Conservation (phyloP, 495 filamentous ascomycete genomes). For the Xylaria longipes region DNA sequence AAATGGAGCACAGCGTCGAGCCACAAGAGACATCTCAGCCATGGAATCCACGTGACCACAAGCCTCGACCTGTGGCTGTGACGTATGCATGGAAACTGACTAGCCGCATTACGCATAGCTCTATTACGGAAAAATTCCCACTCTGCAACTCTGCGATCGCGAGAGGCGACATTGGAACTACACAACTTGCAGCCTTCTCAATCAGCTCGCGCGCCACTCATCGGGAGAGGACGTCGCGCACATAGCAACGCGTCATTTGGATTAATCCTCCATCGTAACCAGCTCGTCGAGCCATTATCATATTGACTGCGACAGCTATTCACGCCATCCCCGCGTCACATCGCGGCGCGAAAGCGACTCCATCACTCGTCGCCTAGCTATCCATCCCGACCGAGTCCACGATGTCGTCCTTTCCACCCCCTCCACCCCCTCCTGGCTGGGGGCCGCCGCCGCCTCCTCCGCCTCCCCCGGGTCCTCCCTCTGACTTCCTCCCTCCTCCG, state of each 20-base stretch:
- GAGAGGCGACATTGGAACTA: conserved; percentile 23
- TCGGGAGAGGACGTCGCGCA: conserved; percentile 20
- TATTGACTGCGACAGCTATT: conserved; percentile 29
- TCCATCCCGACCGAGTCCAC: conserved; percentile 39
- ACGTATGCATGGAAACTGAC: not conserved
- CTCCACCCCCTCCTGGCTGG: conserved; percentile 64
- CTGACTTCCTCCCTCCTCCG: conserved; percentile 71
- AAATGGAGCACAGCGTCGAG: not conserved
- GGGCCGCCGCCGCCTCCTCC: conserved; percentile 68
- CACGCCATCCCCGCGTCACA: conserved; percentile 35
- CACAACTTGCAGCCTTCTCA: conserved; percentile 17
- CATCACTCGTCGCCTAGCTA: conserved; percentile 34
- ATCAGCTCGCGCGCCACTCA: conserved; percentile 22
- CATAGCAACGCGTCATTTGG: conserved; percentile 12
- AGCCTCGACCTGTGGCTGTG: not conserved
- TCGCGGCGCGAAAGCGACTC: conserved; percentile 43
- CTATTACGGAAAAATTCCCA: conserved; percentile 28
- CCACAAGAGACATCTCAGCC: conserved; percentile 26
- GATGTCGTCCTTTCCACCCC: conserved; percentile 78
- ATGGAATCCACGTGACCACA: conserved; percentile 27
- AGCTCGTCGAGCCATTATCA: not conserved
- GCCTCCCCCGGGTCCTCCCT: conserved; percentile 77
- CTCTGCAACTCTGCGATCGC: conserved; percentile 22
- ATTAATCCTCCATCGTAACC: not conserved
- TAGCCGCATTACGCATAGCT: conserved; percentile 19